Evolutionary conservation across 2,329 filamentous ascomycete genomes (phyloP), one percentile per base, ranked within the genome.

Genomic region (Tolypocladium sp.): DNA sequence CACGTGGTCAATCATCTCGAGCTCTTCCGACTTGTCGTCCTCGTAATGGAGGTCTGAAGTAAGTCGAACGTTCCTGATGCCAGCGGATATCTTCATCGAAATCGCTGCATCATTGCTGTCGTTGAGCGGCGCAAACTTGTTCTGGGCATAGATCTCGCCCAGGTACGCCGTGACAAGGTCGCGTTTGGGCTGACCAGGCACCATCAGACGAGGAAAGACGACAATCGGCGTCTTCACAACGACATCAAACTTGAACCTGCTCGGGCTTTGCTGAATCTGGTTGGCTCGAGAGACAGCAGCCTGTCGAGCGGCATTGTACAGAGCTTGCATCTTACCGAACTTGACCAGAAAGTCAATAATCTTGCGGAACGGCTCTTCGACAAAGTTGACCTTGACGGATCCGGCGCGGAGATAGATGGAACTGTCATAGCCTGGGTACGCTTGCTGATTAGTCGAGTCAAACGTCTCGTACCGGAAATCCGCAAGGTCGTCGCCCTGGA

Each of bases 401-500:
- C 94, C 94, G 22, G 94, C 93, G 41, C 93, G 87, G 13, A 99
- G 79, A 68, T 86, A 95, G 37, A 99, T 86, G 1, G 92, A 93
- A 17, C 91, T 94, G 70, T 97, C 93, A 68, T 97, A 96, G 13
- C 94, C 95, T 7, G 94, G 95, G 67, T 97, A 97, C 13, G 84
- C 81, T 57, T 88, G 83, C 2, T 72, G 67, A 59, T 87, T 86
- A 27, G 82, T 81, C 0, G 88, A 73, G 70, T 97, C 92, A 66
- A 95, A 99, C 0, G 94, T 99, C 73, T 99, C 91, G 67, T 99
- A 99, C 58, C 91, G 89, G 78, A 99, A 97, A 71, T 99, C 94
- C 1, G 93, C 93, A 22, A 99, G 82, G 61, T 97, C 92, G 59
- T 97, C 87, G 13, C 95, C 95, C 72, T 99, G 90, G 37, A 99